phyloP scores from a whole-genome alignment of 192 early-diverging fungal species.

The Irineochytrium annulatum region DNA sequence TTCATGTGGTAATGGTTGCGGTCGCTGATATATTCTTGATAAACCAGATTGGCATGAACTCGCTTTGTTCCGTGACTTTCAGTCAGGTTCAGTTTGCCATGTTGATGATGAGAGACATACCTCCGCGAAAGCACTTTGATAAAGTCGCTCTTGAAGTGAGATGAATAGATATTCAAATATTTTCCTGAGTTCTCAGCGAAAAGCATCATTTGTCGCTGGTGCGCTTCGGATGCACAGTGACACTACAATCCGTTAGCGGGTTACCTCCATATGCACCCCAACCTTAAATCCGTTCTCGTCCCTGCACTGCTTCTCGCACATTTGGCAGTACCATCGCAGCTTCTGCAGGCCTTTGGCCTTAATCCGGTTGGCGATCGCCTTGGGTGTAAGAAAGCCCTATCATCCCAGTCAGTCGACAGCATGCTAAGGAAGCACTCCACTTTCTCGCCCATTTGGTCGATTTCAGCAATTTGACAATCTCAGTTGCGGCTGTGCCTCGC shows the following conservation, averaged over 20 bases:
- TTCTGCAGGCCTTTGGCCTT: constrained; percentile 88
- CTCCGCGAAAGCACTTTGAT: constrained; percentile 74
- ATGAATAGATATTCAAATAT: constrained; percentile 71
- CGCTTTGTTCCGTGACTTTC: constrained; percentile 38
- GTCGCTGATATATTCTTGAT: constrained; percentile 94
- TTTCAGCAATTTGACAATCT: no score
- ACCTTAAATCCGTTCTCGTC: constrained; percentile 96
- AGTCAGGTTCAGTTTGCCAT: no score
- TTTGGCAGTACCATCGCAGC: constrained; percentile 90
- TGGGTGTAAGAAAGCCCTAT: constrained; percentile 64
- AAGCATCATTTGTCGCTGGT: constrained; percentile 85
- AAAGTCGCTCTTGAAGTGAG: constrained; percentile 81
- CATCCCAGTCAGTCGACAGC: background rate
- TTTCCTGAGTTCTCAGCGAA: constrained; percentile 77
- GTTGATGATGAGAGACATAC: constrained; percentile 26
- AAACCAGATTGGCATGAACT: constrained; percentile 89
- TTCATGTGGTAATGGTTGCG: constrained; percentile 95
- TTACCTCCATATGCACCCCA: background rate
- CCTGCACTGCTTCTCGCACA: constrained; percentile 77
- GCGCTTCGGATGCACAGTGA: constrained; percentile 84
- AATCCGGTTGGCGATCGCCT: constrained; percentile 87
- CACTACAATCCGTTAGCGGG: constrained; percentile 31
- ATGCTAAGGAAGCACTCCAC: no score
- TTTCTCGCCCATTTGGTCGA: no score
- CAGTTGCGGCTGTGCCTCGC: no score